A percentile compares a stretch with the other conserved stretches of the same genome.
Conservation (phyloP, 495 filamentous ascomycete species). For the Achaetomiella virescens region DNA sequence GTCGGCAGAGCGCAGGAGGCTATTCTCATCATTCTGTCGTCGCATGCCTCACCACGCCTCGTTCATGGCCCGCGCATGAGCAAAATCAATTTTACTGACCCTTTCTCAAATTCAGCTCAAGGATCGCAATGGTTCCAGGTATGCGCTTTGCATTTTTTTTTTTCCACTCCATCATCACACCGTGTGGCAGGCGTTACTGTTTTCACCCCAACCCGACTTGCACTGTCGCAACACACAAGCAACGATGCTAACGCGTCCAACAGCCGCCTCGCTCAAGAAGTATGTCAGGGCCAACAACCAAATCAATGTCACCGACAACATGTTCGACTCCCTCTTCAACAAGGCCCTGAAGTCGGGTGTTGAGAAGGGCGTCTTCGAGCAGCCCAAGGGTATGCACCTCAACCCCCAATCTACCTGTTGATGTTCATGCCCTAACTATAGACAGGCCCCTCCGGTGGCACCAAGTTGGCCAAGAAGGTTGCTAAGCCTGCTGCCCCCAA, state of each 20-base stretch:
- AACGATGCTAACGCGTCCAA: conserved; percentile 33
- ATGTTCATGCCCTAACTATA: conserved; percentile 16
- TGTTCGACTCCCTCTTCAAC: conserved; percentile 92
- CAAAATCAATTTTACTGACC: conserved; percentile 39
- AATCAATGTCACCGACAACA: conserved; percentile 59
- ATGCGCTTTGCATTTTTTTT: conserved; percentile 23
- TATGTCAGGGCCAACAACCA: conserved; percentile 96
- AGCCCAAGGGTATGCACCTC: conserved; percentile 78
- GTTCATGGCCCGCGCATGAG: conserved; percentile 5
- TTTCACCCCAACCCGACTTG: not conserved
- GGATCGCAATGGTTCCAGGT: conserved; percentile 61
- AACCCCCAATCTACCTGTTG: not conserved
- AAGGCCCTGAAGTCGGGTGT: conserved; percentile 83
- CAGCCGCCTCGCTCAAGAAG: conserved; percentile 96
- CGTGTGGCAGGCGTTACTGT: not conserved
- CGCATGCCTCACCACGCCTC: conserved; percentile 6
- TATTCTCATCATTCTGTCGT: conserved; percentile 17
- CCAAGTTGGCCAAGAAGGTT: conserved; percentile 80
- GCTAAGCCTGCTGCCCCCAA: conserved; percentile 27
- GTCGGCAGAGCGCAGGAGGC: conserved; percentile 19
- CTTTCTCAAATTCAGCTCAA: conserved; percentile 49
- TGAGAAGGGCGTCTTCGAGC: conserved; percentile 80
- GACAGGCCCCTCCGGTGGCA: conserved; percentile 79
- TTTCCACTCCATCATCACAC: conserved; percentile 2
- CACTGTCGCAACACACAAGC: not conserved